phyloP scores from a whole-genome alignment of 768 basidiomycete genomes.

The Rhizopogon sp. region DNA sequence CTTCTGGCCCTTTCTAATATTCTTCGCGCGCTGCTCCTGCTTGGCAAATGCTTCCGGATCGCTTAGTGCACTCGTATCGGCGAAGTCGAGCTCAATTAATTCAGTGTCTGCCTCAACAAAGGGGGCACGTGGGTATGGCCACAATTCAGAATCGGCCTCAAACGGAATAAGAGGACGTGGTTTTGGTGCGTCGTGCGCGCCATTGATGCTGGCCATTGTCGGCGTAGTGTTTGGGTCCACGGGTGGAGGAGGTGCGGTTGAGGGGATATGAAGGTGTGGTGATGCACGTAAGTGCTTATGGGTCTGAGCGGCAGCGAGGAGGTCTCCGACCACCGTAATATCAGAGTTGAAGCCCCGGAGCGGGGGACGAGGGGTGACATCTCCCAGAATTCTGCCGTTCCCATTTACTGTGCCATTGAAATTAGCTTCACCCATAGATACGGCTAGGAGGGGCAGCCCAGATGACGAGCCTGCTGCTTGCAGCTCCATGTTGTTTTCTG shows the following conservation, averaged over 20 bases:
- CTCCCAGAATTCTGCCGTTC: conserved; percentile 27
- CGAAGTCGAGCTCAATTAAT: conserved; percentile 72
- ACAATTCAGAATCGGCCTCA: conserved; percentile 58
- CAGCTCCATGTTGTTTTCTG: conserved; percentile 20
- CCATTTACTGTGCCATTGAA: conserved; percentile 13
- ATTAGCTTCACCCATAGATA: conserved; percentile 15
- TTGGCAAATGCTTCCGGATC: conserved; percentile 54
- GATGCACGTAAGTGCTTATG: conserved; percentile 2
- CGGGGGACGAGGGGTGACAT: conserved; percentile 62
- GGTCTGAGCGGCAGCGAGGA: conserved; percentile 18
- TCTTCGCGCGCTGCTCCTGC: conserved; percentile 21
- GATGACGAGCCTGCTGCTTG: conserved; percentile 27
- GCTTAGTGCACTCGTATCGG: conserved; percentile 67
- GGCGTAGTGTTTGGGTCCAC: conserved; percentile 1
- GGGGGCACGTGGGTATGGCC: conserved; percentile 59
- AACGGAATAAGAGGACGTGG: conserved; percentile 54
- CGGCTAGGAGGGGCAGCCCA: conserved; percentile 29
- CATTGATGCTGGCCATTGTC: conserved; percentile 10
- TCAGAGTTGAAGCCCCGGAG: conserved; percentile 31
- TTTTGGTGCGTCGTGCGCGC: conserved; percentile 11
- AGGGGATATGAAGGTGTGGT: conserved; percentile 1
- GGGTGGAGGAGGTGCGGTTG: conserved; percentile 5
- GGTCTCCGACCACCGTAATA: conserved; percentile 24
- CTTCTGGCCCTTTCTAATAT: conserved; percentile 11
- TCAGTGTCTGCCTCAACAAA: conserved; percentile 43